phyloP scores from a whole-genome alignment of 768 basidiomycete species.

The Boletales sp. region DNA sequence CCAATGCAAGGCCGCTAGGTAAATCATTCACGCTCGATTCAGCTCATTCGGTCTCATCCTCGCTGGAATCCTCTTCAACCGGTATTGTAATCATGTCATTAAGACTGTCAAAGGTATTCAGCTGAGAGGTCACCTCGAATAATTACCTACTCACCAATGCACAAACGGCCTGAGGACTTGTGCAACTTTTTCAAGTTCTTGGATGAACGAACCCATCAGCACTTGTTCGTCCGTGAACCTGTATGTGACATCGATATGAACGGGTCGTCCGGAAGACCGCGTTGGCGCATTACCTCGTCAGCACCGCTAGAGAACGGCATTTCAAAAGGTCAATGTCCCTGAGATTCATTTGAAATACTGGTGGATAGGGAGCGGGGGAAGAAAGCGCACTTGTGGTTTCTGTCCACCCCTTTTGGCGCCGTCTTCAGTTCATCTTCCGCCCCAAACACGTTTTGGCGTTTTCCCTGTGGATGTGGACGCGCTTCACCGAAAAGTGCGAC shows the following conservation, averaged over 20 bases:
- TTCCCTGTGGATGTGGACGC: conserved; percentile 55
- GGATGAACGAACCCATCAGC: conserved; percentile 57
- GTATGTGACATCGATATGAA: conserved; percentile 11
- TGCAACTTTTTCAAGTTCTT: conserved; percentile 53
- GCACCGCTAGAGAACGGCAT: conserved; percentile 72
- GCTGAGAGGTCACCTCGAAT: background rate
- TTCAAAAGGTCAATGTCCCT: conserved; percentile 93
- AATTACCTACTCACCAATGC: conserved; percentile 52
- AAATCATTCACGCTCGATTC: conserved; percentile 5
- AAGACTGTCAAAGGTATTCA: conserved; percentile 39
- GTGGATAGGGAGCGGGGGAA: background rate
- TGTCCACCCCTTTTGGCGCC: conserved; percentile 87
- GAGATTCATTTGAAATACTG: background rate
- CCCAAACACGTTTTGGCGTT: conserved; percentile 78
- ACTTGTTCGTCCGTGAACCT: conserved; percentile 80
- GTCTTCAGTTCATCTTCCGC: conserved; percentile 84
- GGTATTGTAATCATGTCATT: conserved; percentile 70
- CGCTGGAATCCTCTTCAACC: conserved; percentile 20
- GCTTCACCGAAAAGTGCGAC: conserved; percentile 75
- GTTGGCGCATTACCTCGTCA: conserved; percentile 45
- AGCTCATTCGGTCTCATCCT: conserved; percentile 1
- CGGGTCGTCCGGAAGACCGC: background rate
- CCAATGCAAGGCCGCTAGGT: background rate
- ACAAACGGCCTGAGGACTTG: conserved; percentile 69
- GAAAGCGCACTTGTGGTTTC: conserved; percentile 62